Percentiles rank a stretch among this genome's conserved stretches.
Conservation (phyloP, 768 basidiomycete genomes). For the Suillus plorans region DNA sequence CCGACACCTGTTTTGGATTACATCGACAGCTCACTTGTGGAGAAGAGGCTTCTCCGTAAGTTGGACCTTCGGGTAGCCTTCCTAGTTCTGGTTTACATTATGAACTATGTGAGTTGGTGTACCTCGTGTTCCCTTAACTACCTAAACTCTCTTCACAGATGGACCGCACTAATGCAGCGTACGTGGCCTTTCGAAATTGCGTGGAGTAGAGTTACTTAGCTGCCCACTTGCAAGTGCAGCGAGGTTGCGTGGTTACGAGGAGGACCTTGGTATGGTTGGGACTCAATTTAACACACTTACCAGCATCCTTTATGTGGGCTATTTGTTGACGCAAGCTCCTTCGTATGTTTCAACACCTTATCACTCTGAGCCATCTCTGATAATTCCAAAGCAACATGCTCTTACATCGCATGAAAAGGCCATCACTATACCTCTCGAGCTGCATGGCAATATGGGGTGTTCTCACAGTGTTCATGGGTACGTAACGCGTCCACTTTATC, state of each 20-base stretch:
- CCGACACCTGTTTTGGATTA: constrained; percentile 2
- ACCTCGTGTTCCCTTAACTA: background rate
- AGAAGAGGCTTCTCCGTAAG: constrained; percentile 43
- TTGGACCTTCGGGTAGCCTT: constrained; percentile 44
- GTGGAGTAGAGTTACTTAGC: background rate
- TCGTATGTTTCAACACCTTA: constrained; percentile 42
- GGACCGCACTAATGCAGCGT: constrained; percentile 70
- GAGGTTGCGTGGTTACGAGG: constrained; percentile 65
- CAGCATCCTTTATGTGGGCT: constrained; percentile 67
- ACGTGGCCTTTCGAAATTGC: constrained; percentile 16
- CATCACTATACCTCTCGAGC: constrained; percentile 61
- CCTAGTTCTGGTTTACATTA: constrained; percentile 44
- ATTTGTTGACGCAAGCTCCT: constrained; percentile 73
- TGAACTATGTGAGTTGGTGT: constrained; percentile 41
- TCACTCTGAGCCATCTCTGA: background rate
- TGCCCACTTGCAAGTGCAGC: constrained; percentile 50
- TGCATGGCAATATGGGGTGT: constrained; percentile 74
- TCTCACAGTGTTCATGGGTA: constrained; percentile 56
- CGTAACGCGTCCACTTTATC: constrained; percentile 6
- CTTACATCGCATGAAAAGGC: constrained; percentile 59
- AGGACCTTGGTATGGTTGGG: constrained; percentile 60
- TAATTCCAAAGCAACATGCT: constrained; percentile 60
- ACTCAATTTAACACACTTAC: constrained; percentile 65
- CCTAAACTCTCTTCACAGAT: constrained; percentile 37
- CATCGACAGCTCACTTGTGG: constrained; percentile 36